Evolutionary conservation across 768 basidiomycete genomes (phyloP).

Genomic region (Russula compacta): DNA sequence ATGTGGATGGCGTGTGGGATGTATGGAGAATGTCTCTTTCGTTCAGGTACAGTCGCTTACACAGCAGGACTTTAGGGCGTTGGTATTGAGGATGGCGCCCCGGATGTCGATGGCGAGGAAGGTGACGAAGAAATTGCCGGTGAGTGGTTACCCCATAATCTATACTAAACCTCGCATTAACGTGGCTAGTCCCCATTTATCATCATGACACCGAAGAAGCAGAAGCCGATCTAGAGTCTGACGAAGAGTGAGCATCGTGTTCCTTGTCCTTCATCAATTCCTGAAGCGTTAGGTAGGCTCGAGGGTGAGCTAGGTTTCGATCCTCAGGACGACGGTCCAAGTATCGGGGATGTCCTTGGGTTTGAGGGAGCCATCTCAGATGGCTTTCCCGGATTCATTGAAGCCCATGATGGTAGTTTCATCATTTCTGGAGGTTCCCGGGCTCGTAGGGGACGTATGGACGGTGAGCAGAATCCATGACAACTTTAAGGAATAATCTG

Average conservation of each 20-base stretch:
- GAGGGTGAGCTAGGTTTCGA: constrained; percentile 29
- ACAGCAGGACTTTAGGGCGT: constrained; percentile 24
- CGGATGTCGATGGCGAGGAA: constrained; percentile 31
- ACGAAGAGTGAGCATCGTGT: constrained; percentile 44
- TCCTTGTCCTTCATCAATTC: background rate
- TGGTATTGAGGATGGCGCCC: constrained; percentile 29
- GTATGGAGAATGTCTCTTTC: constrained; percentile 14
- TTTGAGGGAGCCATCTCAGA: constrained; percentile 17
- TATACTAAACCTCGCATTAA: background rate
- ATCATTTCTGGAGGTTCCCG: constrained; percentile 18
- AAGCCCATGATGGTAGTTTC: constrained; percentile 16
- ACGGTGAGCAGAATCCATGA: constrained; percentile 5
- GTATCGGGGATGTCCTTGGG: constrained; percentile 17
- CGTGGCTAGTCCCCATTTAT: constrained; percentile 17
- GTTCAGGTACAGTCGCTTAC: background rate
- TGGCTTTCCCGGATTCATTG: constrained; percentile 20
- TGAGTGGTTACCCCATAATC: constrained; percentile 21
- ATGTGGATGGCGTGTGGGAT: constrained; percentile 36
- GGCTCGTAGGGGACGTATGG: constrained; percentile 15
- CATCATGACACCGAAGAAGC: constrained; percentile 55
- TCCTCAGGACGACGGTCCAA: constrained; percentile 23
- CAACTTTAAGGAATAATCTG: background rate
- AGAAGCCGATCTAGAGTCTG: constrained; percentile 52
- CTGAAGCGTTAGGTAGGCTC: constrained; percentile 20
- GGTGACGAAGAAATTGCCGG: constrained; percentile 46